Percentiles rank a stretch among this genome's conserved stretches.
Evolutionary conservation across 129 eudicot species (phyloP).

Genomic region (Chrysanthemum makinoi): DNA sequence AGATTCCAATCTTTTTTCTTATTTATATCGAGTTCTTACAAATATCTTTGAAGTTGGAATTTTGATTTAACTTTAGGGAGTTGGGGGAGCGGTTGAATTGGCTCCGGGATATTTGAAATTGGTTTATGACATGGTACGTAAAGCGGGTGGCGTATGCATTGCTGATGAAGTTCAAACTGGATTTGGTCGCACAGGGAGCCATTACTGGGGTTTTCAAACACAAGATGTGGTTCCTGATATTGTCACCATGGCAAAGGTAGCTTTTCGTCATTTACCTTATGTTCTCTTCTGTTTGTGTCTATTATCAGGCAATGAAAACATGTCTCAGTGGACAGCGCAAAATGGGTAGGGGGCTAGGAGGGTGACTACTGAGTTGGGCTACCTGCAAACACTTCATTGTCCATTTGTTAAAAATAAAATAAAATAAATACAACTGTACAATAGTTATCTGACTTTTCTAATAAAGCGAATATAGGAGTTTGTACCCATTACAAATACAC

Average conservation of each 20-base stretch:
- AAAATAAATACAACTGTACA: background rate
- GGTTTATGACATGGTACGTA: conserved; percentile 81
- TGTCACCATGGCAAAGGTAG: conserved; percentile 98
- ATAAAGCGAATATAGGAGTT: background rate
- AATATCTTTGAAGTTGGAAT: conserved; percentile 10
- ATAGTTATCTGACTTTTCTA: background rate
- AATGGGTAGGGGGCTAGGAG: background rate
- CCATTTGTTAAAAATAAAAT: background rate
- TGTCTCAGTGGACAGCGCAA: background rate
- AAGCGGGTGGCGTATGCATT: conserved; percentile 95
- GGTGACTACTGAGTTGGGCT: background rate
- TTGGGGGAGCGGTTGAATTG: conserved; percentile 95
- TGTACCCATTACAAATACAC: background rate
- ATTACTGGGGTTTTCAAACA: conserved; percentile 97
- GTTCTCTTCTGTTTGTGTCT: background rate
- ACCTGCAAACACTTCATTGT: background rate
- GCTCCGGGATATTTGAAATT: conserved; percentile 88
- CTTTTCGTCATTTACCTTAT: background rate
- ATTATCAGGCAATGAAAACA: background rate
- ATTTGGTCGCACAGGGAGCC: conserved; percentile 95
- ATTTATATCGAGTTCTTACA: background rate
- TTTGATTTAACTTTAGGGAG: conserved; percentile 57
- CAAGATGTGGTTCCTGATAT: conserved; percentile 93
- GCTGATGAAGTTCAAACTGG: conserved; percentile 99
- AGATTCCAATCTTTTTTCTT: background rate